Evolutionary conservation across 495 filamentous ascomycete genomes (phyloP).

Genomic region (Trichoderma erinaceum): DNA sequence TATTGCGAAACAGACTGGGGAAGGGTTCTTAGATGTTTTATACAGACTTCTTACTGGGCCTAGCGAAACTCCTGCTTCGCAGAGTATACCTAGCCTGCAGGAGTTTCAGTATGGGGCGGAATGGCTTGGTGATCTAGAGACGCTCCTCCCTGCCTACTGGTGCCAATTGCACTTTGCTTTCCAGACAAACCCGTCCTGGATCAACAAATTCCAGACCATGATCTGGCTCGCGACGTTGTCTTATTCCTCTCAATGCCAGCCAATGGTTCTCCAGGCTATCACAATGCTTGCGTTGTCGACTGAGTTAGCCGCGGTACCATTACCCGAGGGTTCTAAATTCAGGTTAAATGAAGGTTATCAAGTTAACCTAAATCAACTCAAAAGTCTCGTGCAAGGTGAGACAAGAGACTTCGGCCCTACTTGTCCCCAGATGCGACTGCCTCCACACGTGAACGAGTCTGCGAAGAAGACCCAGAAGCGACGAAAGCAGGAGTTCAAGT

Average conservation of each 20-base stretch:
- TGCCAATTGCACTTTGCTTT: conserved; percentile 32
- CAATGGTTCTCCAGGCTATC: conserved; percentile 13
- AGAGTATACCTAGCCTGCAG: neutral
- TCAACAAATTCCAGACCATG: conserved; percentile 38
- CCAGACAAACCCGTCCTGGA: conserved; percentile 11
- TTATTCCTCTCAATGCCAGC: conserved; percentile 25
- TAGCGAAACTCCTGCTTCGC: neutral
- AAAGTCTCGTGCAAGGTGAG: neutral
- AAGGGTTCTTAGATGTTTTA: neutral
- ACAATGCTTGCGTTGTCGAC: neutral
- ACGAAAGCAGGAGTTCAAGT: neutral
- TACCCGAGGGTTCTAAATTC: neutral
- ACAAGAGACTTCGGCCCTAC: neutral
- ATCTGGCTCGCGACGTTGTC: conserved; percentile 41
- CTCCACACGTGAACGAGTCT: neutral
- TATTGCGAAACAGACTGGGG: conserved; percentile 18
- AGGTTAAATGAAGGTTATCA: neutral
- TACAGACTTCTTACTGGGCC: neutral
- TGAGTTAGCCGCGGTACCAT: neutral
- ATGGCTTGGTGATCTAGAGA: conserved; percentile 17
- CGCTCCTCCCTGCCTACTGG: conserved; percentile 28
- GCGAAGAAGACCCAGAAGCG: neutral
- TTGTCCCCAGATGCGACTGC: neutral
- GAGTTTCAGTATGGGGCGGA: conserved; percentile 19
- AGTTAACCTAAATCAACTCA: neutral